Evolutionary conservation across 2,329 filamentous ascomycete genomes (phyloP).

Genomic region (Alternaria sp.): DNA sequence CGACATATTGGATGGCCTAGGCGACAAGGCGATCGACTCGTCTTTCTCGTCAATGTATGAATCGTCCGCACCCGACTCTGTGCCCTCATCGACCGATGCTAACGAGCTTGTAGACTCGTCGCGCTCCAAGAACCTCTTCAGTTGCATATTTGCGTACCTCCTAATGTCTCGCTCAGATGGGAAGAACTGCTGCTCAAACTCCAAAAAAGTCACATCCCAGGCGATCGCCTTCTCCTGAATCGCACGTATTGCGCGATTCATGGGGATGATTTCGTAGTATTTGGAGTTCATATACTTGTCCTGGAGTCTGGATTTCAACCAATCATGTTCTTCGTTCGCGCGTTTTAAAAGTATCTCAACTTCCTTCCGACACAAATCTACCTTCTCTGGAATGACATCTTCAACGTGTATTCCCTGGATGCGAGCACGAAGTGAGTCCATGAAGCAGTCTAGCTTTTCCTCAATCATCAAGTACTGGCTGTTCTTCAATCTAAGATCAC

Average conservation of each 20-base stretch:
- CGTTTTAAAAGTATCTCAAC: slow-evolving; percentile 80
- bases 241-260: slow-evolving; percentile 86
- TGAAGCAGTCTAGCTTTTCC: slow-evolving; percentile 84
- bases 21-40: slow-evolving; percentile 39
- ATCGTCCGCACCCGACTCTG: slow-evolving; percentile 56
- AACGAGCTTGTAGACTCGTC: slow-evolving; percentile 81
- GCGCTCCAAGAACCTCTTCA: slow-evolving; percentile 91
- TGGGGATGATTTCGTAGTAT: slow-evolving; percentile 95
- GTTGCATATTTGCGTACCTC: slow-evolving; percentile 86
- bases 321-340: slow-evolving; percentile 81
- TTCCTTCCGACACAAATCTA: slow-evolving; percentile 80
- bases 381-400: slow-evolving; percentile 86
- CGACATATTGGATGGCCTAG: slow-evolving; percentile 57
- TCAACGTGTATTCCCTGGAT: slow-evolving; percentile 90
- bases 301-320: slow-evolving; percentile 79
- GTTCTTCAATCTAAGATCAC: slow-evolving; percentile 91
- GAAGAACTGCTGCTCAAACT: slow-evolving; percentile 93
- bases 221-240: slow-evolving; percentile 92
- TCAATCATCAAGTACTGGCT: slow-evolving; percentile 85
- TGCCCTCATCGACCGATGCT: slow-evolving; percentile 71
- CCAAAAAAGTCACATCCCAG: slow-evolving; percentile 89
- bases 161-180: slow-evolving; percentile 95
- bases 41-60: slow-evolving; percentile 43
- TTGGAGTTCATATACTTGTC: slow-evolving; percentile 91
- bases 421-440: slow-evolving; percentile 82